Conservation (phyloP, 2,329 filamentous ascomycete genomes). For the Phialophora expanda region DNA sequence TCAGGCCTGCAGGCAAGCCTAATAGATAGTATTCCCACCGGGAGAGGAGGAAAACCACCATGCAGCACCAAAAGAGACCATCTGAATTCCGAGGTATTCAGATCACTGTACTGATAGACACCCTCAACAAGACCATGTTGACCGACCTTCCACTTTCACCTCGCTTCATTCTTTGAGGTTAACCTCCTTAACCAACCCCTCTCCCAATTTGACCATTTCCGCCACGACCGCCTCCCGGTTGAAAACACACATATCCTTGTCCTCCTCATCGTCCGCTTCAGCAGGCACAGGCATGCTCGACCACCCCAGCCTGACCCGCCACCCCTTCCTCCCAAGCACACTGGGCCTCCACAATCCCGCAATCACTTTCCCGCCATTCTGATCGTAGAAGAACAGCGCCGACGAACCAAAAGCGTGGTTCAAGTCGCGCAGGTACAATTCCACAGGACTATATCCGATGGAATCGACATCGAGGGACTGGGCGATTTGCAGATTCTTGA, state of each 20-base stretch:
- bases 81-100: background rate
- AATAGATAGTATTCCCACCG: background rate
- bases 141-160: background rate
- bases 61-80: background rate
- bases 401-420: conserved; percentile 68
- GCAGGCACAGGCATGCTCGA: conserved; percentile 61
- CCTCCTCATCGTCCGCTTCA: conserved; percentile 44
- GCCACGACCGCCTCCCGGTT: conserved; percentile 71
- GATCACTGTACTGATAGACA: conserved; percentile 1
- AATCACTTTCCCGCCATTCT: conserved; percentile 58
- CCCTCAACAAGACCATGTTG: background rate
- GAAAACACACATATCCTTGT: conserved; percentile 61
- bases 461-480: conserved; percentile 49
- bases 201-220: conserved; percentile 69
- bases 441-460: conserved; percentile 65
- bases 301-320: conserved; percentile 74
- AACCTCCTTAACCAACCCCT: conserved; percentile 37
- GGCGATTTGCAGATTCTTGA: conserved; percentile 76
- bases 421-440: conserved; percentile 70
- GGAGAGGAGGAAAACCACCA: background rate
- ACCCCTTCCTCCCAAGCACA: conserved; percentile 58
- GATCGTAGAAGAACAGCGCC: conserved; percentile 78
- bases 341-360: conserved; percentile 70
- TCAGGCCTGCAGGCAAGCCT: background rate
- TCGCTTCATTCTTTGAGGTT: conserved; percentile 23